Evolutionary conservation across 495 filamentous ascomycete species (phyloP), one percentile per base, ranked within the genome.

Genomic region (Parachaetomium inaequale): DNA sequence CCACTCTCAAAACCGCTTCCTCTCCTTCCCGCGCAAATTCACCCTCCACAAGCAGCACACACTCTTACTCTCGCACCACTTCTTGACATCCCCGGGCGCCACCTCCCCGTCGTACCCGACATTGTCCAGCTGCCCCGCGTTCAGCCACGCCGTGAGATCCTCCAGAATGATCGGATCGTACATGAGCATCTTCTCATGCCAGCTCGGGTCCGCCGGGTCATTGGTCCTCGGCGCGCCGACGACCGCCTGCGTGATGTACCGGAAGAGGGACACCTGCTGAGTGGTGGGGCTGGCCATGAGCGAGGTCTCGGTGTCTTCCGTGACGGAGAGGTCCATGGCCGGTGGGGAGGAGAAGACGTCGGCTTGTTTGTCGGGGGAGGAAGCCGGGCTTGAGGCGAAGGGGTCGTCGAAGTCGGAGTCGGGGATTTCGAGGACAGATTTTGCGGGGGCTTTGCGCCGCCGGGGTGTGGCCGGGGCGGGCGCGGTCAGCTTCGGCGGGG

Each of bases 121-220:
- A 19, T 78, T 76, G 8, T 76, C 78, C 38, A 95, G 66, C 5
- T 86, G 87, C 34, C 88, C 85, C 19, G 79, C 81, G 62, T 96
- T 96, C 26, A 98, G 72, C 91, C 91, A 98, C 2, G 73, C 76
- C 6, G 92, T 81, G 10, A 98, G 76, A 59, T 97, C 94, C 72
- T 98, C 94, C 1, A 97, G 70, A 0, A 94, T 79, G 42, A 98
- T 88, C 0, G 95, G 92, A 64, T 98, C 93, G 70, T 93, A 98
- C 75, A 96, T 86, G 19, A 98, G 79, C 50, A 98, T 96, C 72
- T 92, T 93, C 77, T 96, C 88, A 57, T 95, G 79, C 88, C 90
- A 97, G 7, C 81, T 90, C 12, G 84, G 85, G 34, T 76, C 72
- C 28, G 61, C 59, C 6, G 74, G 78, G 68, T 82, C 76, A 45